These are phyloP conservation scores for Wallemia hederae DNA, from an alignment of 1,284 basidiomycete genomes.

Conservation along the genomic window DNA sequence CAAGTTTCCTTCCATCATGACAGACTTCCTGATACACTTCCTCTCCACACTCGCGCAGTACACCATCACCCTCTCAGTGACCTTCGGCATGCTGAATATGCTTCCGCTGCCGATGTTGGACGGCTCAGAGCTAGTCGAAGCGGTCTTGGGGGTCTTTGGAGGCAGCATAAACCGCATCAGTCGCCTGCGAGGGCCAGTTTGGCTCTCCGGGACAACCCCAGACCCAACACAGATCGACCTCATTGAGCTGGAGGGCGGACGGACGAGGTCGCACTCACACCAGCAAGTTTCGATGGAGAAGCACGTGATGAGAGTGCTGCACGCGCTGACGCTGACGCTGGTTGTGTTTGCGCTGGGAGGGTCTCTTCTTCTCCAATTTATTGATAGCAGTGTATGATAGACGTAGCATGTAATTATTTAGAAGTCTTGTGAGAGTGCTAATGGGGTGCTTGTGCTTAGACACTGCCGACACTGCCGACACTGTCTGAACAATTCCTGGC, in stretches of 20 bases:
- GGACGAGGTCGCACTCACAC: neutral
- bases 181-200: too few relatives aligned
- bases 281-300: neutral
- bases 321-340: neutral
- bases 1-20: neutral
- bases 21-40: neutral
- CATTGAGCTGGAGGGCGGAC: neutral
- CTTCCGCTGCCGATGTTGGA: neutral
- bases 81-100: neutral
- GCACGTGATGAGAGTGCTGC: neutral
- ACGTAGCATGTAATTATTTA: neutral
- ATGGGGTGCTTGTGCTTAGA: neutral
- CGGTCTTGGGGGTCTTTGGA: too few relatives aligned
- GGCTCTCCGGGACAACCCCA: too few relatives aligned
- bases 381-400: neutral
- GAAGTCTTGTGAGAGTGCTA: neutral
- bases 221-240: neutral
- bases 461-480: neutral
- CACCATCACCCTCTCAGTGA: neutral
- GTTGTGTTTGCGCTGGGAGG: neutral
- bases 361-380: neutral
- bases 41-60: neutral
- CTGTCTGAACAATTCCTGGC: too few relatives aligned
- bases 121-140: neutral
- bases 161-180: too few relatives aligned